Conservation (phyloP, 2,329 filamentous ascomycete species). For the Zarea fungicola region DNA sequence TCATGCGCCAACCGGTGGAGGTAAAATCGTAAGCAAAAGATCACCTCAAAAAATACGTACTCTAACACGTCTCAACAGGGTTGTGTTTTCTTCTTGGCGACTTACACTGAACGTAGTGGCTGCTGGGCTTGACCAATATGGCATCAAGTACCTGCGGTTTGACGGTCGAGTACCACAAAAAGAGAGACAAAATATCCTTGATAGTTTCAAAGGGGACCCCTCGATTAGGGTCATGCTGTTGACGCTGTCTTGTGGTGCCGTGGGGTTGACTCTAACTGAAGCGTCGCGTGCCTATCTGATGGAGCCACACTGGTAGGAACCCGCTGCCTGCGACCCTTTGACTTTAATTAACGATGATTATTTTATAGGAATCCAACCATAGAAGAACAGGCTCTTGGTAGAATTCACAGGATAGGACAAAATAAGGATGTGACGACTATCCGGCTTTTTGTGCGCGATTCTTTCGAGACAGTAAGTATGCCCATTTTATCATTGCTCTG, state of each 20-base stretch:
- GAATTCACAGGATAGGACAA: constrained; percentile 31
- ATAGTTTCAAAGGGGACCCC: constrained; percentile 34
- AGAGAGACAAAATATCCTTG: constrained; percentile 35
- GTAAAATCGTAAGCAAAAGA: constrained; percentile 31
- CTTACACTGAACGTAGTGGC: constrained; percentile 42
- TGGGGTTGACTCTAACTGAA: constrained; percentile 45
- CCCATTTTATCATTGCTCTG: not conserved
- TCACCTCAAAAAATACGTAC: not conserved
- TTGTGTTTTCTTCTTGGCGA: constrained; percentile 49
- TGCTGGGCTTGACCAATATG: constrained; percentile 28
- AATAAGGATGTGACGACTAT: constrained; percentile 30
- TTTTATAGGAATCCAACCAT: constrained; percentile 32
- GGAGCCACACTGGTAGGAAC: constrained; percentile 42
- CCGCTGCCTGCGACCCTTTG: not conserved
- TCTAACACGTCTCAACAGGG: constrained; percentile 23
- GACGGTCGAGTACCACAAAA: constrained; percentile 42
- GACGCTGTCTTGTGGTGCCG: constrained; percentile 47
- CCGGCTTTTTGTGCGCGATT: constrained; percentile 30
- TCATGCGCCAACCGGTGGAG: constrained; percentile 20
- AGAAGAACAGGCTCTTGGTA: constrained; percentile 36
- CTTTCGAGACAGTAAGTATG: constrained; percentile 34
- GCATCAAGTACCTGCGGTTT: constrained; percentile 35
- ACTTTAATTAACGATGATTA: not conserved
- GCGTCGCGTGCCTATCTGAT: constrained; percentile 44
- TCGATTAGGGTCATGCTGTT: constrained; percentile 39